Percentiles rank a stretch among this genome's conserved stretches.
phyloP scores from a whole-genome alignment of 2,329 filamentous ascomycete species.

The Trichoderma pleuroti region DNA sequence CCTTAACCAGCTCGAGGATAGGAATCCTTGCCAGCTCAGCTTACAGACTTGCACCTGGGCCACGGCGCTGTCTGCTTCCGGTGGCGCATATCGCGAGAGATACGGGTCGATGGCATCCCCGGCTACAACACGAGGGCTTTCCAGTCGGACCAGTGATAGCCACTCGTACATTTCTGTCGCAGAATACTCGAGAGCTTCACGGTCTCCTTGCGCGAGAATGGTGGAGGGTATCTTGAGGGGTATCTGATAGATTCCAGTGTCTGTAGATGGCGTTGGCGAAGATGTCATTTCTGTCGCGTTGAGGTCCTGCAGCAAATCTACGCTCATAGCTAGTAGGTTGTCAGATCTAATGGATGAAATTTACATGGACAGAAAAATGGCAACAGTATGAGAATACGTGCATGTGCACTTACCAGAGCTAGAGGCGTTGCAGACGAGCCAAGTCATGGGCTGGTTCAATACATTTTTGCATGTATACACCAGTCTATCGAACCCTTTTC shows the following conservation, averaged over 20 bases:
- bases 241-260: conserved; percentile 25
- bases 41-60: conserved; percentile 41
- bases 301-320: conserved; percentile 48
- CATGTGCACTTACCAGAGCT: conserved; percentile 26
- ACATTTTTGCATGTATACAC: conserved; percentile 76
- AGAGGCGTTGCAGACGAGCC: conserved; percentile 71
- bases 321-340: conserved; percentile 38
- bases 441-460: conserved; percentile 62
- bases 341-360: neutral
- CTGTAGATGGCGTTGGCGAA: conserved; percentile 21
- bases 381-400: neutral
- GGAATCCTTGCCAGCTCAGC: conserved; percentile 58
- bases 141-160: conserved; percentile 63
- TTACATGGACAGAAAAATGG: neutral
- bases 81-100: conserved; percentile 63
- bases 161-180: conserved; percentile 68
- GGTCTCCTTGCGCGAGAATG: conserved; percentile 35
- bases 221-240: conserved; percentile 27
- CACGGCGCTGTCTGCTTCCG: conserved; percentile 34
- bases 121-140: conserved; percentile 58
- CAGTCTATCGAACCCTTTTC: conserved; percentile 76
- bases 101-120: conserved; percentile 63
- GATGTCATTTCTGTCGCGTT: conserved; percentile 43
- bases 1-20: conserved; percentile 52
- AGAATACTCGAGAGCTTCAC: conserved; percentile 58